Percentiles rank a stretch among this genome's conserved stretches.
These are phyloP conservation scores for Diaporthe caulivora DNA, from an alignment of 2,329 filamentous ascomycete species.

Conservation along the genomic window DNA sequence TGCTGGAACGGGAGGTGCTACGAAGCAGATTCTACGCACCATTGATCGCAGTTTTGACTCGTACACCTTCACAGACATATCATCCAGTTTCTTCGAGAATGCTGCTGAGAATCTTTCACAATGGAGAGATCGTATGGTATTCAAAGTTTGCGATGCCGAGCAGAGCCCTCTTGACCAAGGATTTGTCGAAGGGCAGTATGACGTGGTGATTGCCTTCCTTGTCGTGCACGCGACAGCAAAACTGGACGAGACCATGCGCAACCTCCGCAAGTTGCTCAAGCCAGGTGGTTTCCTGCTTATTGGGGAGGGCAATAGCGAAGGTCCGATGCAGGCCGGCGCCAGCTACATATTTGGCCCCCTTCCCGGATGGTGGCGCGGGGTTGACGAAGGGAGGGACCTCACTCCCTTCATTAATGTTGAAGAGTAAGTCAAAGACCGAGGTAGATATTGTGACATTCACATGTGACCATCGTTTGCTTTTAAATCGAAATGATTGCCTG, in stretches of 20 bases:
- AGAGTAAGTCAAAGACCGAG: background rate
- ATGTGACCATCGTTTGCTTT: background rate
- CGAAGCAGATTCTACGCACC: constrained; percentile 48
- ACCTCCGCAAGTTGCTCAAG: constrained; percentile 47
- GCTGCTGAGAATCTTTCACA: constrained; percentile 40
- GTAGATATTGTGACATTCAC: background rate
- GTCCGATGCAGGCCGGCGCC: background rate
- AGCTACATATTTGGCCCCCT: constrained; percentile 31
- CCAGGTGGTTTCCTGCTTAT: constrained; percentile 52
- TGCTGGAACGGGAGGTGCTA: constrained; percentile 49
- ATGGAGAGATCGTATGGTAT: constrained; percentile 41
- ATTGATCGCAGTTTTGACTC: constrained; percentile 48
- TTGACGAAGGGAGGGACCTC: constrained; percentile 12
- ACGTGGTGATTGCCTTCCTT: constrained; percentile 50
- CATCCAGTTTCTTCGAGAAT: constrained; percentile 51
- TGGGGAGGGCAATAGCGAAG: constrained; percentile 35
- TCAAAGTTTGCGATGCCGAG: constrained; percentile 46
- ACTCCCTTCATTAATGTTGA: constrained; percentile 30
- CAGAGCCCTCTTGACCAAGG: constrained; percentile 47
- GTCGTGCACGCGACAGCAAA: constrained; percentile 47
- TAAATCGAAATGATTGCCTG: background rate
- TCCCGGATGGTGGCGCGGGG: constrained; percentile 36
- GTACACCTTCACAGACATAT: constrained; percentile 60
- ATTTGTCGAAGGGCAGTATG: constrained; percentile 45
- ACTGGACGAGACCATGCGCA: constrained; percentile 43